Evolutionary conservation across 306 rosid genomes (phyloP), one percentile per base, ranked within the genome.

Genomic region (Bauhinia variegata): DNA sequence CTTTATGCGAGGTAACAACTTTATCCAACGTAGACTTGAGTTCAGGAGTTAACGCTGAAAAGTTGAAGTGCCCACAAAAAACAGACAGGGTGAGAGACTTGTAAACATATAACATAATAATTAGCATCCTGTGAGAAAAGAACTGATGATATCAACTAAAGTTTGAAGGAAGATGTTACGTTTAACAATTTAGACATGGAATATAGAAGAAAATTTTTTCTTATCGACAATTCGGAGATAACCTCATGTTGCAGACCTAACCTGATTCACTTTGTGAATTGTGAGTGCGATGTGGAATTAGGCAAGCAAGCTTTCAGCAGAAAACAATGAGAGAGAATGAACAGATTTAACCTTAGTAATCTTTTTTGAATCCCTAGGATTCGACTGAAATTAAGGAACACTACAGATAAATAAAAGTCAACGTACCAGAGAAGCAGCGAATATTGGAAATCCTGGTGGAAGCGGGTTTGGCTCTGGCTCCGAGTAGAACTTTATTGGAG

Each of bases 21-120:
- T 88, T 86, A 82, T 88, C 97, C 80, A 93, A 76, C 11, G 99
- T 93, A 14, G 84, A 81, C 86, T 86, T 93, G 73, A 93, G 85
- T 76, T 82, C 82, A 34, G 99, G 90, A 68, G 87, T 81, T 61
- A 93, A 83, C 12, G 82, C 99, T 93, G 95, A 62, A 79, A 69
- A 37, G 3, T 28, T 62, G 28, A n/a, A 5, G 37, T n/a, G 50
- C 1, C 36, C 58, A 56, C 53, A 39, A 17, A 17, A 50, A 58
- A 34, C 31, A 71, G 10, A 17, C 7, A 63, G 8, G 33, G 17
- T 15, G 53, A 12, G 55, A 37, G 33, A 8, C 14, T 56, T 9
- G 4, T 57, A 38, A 33, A 41, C 38, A 28, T 1, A 13, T 12
- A 16, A 13, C 28, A 42, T 16, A 11, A 32, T 11, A 18, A 8